A percentile compares a stretch with the other conserved stretches of the same genome.
These are phyloP conservation scores for Nematodospora anomalae DNA, from an alignment of 1,139 yeast species.

Conservation along the genomic window DNA sequence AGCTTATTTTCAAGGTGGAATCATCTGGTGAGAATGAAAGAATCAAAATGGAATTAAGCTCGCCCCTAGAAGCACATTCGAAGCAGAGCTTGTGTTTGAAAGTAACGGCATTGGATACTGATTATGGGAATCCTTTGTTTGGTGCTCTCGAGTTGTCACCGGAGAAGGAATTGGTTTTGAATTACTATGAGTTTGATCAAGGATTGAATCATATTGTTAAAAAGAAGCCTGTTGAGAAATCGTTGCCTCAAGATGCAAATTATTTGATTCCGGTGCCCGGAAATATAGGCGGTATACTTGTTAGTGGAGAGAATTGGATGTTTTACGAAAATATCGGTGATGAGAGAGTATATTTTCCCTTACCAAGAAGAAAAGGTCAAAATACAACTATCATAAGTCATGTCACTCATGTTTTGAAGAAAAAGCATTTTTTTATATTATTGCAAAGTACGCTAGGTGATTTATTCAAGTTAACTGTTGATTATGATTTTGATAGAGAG, in stretches of 20 bases:
- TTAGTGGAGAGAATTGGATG: slow-evolving; percentile 34
- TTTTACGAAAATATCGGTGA: slow-evolving; percentile 22
- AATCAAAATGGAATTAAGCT: slow-evolving; percentile 46
- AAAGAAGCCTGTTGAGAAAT: slow-evolving; percentile 38
- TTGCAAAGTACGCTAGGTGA: slow-evolving; percentile 76
- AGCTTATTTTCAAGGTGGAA: slow-evolving; percentile 53
- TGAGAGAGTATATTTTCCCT: slow-evolving; percentile 26
- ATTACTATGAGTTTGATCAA: slow-evolving; percentile 78
- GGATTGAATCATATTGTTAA: slow-evolving; percentile 77
- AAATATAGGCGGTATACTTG: slow-evolving; percentile 39
- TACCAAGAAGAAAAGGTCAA: slow-evolving; percentile 41
- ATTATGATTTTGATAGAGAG: slow-evolving; percentile 36
- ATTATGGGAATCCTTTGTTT: slow-evolving; percentile 79
- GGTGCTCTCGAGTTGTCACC: slow-evolving; percentile 67
- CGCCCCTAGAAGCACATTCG: slow-evolving; percentile 72
- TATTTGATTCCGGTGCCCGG: slow-evolving; percentile 37
- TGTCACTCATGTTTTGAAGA: slow-evolving; percentile 61
- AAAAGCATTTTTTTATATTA: slow-evolving; percentile 64
- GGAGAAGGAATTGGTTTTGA: slow-evolving; percentile 31
- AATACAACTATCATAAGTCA: slow-evolving; percentile 51
- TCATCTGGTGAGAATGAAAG: slow-evolving; percentile 33
- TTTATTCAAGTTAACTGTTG: slow-evolving; percentile 65
- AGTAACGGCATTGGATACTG: slow-evolving; percentile 66
- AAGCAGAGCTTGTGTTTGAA: slow-evolving; percentile 54
- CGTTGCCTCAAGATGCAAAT: slow-evolving; percentile 33